Evolutionary conservation across 805 yeast species (phyloP), one percentile per base, ranked within the genome.

Genomic region (Candida easanensis): DNA sequence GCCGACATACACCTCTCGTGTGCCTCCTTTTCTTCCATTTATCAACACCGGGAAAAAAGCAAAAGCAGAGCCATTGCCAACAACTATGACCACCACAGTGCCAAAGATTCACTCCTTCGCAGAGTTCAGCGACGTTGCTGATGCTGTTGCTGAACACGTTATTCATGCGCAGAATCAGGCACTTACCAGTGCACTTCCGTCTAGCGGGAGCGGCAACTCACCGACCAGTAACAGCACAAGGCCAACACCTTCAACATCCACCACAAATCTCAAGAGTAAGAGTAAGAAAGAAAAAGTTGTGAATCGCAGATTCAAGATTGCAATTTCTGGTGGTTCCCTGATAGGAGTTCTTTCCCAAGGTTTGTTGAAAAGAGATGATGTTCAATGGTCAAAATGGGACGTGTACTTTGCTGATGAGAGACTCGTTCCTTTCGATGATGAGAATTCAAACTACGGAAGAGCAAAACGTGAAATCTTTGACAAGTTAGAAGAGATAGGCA

Each of bases 321-420:
- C 97, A 34, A 71, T 93, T 15, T 79, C 90, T 39, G 99, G 98
- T 45, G 99, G 99, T 27, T 88, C 97, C 3, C 74, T 93, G 48
- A 81, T 93, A 45, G 82, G 83, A 48, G 95, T 91, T 33, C 71
- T 93, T 39, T 79, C 86, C 42, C 90, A 91, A 64, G 99, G 98
- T 11, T 71, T 93, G 48, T 65, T 91, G 44, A 74, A 77, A 31
- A 74, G 96, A 56, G 76, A 75, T 36, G 89, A 82, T 52, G 81
- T 93, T 19, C 83, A 81, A 53, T 91, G 97, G 97, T 82, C 79
- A 36, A 83, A 81, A 60, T 91, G 98, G 98, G 97, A 91, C 63
- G 79, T 91, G 38, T 91, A 88, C 65, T 90, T 91, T 68, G 97
- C 97, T 5, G 98, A 91, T 66, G 98, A 91, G 69, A 79, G 98